Conservation (phyloP, 2,329 filamentous ascomycete genomes). For the Microcera coccophila region DNA sequence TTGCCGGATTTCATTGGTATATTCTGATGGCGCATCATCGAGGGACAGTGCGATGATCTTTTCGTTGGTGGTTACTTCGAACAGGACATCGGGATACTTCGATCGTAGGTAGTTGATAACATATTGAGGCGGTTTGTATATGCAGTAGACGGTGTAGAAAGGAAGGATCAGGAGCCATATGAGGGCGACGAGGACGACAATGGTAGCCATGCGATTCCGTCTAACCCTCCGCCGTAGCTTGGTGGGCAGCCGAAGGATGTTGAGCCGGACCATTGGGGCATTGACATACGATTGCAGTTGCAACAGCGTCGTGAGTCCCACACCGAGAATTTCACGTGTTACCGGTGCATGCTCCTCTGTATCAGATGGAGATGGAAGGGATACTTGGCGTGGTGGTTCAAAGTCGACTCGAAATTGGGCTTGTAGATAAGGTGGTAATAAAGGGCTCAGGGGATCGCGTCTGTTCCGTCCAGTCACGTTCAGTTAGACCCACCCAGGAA, state of each 20-base stretch:
- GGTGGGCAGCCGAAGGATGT: constrained; percentile 52
- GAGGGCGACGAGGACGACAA: constrained; percentile 40
- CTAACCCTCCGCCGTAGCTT: constrained; percentile 56
- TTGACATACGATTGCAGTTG: constrained; percentile 5
- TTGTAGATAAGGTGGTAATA: too few relatives aligned
- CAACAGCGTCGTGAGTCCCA: constrained; percentile 17
- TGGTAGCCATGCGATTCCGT: constrained; percentile 56
- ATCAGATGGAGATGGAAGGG: constrained; percentile 3
- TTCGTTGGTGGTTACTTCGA: constrained; percentile 56
- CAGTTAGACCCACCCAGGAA: not conserved
- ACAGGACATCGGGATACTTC: constrained; percentile 76
- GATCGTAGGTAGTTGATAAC: constrained; percentile 67
- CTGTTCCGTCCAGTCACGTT: constrained; percentile 16
- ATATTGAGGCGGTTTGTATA: constrained; percentile 76
- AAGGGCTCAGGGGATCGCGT: constrained; percentile 11
- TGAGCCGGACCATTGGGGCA: constrained; percentile 38
- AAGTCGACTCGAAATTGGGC: too few relatives aligned
- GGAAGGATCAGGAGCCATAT: constrained; percentile 35
- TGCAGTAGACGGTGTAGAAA: constrained; percentile 54
- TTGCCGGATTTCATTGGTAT: constrained; percentile 67
- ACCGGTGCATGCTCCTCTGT: constrained; percentile 22
- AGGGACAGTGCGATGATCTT: constrained; percentile 79
- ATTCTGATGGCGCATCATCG: constrained; percentile 75
- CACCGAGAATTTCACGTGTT: constrained; percentile 11
- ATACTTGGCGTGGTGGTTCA: not conserved